Evolutionary conservation across 371 early-diverging fungal species (phyloP).

Genomic region (Apophysomyces sp.): DNA sequence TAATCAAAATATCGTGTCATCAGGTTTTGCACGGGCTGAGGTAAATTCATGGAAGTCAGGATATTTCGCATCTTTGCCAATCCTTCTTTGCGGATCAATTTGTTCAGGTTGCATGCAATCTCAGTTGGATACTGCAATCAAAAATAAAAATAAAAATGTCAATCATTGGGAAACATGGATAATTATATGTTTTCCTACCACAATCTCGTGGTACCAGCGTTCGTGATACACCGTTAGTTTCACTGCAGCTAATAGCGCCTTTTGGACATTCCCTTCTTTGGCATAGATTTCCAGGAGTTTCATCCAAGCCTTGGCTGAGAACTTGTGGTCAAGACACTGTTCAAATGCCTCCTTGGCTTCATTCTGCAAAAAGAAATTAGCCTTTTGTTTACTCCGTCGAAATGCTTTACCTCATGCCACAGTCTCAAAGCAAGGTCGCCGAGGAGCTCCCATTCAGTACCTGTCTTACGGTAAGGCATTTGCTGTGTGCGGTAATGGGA

Average conservation of each 20-base stretch:
- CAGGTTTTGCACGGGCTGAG: slow-evolving; percentile 73
- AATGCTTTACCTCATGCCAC: slow-evolving; percentile 65
- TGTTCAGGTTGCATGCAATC: slow-evolving; percentile 79
- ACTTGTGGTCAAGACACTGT: slow-evolving; percentile 84
- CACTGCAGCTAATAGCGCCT: slow-evolving; percentile 77
- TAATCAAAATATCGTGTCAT: slow-evolving; percentile 80
- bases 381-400: background rate
- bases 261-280: slow-evolving; percentile 73
- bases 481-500: slow-evolving; percentile 68
- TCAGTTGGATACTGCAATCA: slow-evolving; percentile 79
- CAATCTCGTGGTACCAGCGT: slow-evolving; percentile 83
- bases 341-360: slow-evolving; percentile 92
- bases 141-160: background rate
- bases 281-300: slow-evolving; percentile 82
- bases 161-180: background rate
- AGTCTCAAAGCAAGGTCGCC: slow-evolving; percentile 90
- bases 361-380: slow-evolving; percentile 30
- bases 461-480: slow-evolving; percentile 84
- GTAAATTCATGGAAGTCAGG: slow-evolving; percentile 84
- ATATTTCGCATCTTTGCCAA: slow-evolving; percentile 90
- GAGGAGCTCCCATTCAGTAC: slow-evolving; percentile 94
- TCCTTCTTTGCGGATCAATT: slow-evolving; percentile 80
- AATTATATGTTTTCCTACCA: slow-evolving; percentile 53
- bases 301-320: slow-evolving; percentile 87
- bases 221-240: slow-evolving; percentile 80